Conservation (phyloP, 192 early-diverging fungal species). For the Paraglomus brasilianum region DNA sequence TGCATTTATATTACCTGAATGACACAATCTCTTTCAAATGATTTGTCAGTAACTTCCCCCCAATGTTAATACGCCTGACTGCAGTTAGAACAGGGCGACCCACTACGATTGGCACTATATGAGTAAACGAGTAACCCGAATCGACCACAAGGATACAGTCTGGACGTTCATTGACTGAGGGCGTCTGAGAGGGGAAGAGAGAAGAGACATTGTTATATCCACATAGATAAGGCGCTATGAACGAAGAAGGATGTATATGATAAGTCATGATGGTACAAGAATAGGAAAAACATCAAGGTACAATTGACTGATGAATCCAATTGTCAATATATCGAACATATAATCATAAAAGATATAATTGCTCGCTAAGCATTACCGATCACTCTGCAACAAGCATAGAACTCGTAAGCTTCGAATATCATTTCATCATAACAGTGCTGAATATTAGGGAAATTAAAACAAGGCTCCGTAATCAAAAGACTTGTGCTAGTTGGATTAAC, state of each 20-base stretch:
- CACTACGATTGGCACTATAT: constrained; percentile 67
- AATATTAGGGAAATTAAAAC: constrained; percentile 74
- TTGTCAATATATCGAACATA: no score
- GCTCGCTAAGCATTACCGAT: constrained; percentile 28
- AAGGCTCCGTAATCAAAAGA: constrained; percentile 74
- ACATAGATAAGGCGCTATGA: constrained; percentile 48
- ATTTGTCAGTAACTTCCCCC: constrained; percentile 84
- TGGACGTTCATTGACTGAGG: constrained; percentile 34
- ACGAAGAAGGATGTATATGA: background rate
- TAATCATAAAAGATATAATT: constrained; percentile 5
- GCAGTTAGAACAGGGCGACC: constrained; percentile 54
- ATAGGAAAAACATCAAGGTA: background rate
- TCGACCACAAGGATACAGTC: constrained; percentile 77
- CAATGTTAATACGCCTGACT: constrained; percentile 75
- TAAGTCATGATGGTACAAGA: background rate
- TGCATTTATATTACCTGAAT: constrained; percentile 58
- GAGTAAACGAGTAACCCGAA: constrained; percentile 78
- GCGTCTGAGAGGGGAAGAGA: constrained; percentile 41
- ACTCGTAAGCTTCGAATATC: constrained; percentile 83
- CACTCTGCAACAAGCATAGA: constrained; percentile 49
- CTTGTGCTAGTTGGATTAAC: constrained; percentile 58
- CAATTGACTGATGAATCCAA: no score
- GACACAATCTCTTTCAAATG: constrained; percentile 89
- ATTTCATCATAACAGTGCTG: constrained; percentile 76
- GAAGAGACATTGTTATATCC: constrained; percentile 50